Percentiles rank a stretch among this genome's conserved stretches.
phyloP scores from a whole-genome alignment of 306 rosid species.

The Medicago arabica region DNA sequence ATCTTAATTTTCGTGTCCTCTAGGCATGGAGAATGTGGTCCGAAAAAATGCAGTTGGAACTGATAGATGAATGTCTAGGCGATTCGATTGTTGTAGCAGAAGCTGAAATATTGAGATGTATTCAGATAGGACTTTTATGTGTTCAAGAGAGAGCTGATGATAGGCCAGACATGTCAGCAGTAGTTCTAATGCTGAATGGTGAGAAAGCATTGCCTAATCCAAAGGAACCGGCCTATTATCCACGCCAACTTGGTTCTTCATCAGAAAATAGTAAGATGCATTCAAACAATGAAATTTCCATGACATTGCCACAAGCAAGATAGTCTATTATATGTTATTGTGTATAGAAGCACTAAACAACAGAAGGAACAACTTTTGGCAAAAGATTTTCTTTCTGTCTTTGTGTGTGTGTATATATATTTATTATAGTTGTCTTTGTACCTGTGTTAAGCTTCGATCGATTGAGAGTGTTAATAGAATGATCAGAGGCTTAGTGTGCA shows the following conservation, averaged over 20 bases:
- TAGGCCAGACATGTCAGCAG: slow-evolving; percentile 47
- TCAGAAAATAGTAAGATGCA: slow-evolving; percentile 23
- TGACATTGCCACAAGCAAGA: slow-evolving; percentile 38
- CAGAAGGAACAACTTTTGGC: too few relatives aligned
- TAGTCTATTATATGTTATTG: not conserved
- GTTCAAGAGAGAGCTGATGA: slow-evolving; percentile 52
- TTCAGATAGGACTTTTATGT: slow-evolving; percentile 44
- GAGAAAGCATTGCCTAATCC: slow-evolving; percentile 48
- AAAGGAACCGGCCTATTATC: slow-evolving; percentile 45
- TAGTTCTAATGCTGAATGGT: slow-evolving; percentile 49
- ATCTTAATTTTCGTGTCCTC: slow-evolving; percentile 12
- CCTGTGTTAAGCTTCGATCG: too few relatives aligned
- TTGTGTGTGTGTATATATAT: too few relatives aligned
- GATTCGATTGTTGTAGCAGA: not conserved
- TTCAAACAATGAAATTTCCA: slow-evolving; percentile 42
- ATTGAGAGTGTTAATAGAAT: too few relatives aligned
- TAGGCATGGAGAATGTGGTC: slow-evolving; percentile 47
- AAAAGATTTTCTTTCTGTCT: too few relatives aligned
- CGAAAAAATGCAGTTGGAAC: slow-evolving; percentile 36
- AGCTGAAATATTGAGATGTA: slow-evolving; percentile 42
- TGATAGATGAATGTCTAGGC: slow-evolving; percentile 38
- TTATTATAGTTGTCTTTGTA: too few relatives aligned
- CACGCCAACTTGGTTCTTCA: slow-evolving; percentile 36
- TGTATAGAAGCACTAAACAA: too few relatives aligned
- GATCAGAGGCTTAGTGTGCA: too few relatives aligned